A percentile compares a stretch with the other conserved stretches of the same genome.
Evolutionary conservation across 2,329 filamentous ascomycete species (phyloP).

Genomic region (Juglanconis sp.): DNA sequence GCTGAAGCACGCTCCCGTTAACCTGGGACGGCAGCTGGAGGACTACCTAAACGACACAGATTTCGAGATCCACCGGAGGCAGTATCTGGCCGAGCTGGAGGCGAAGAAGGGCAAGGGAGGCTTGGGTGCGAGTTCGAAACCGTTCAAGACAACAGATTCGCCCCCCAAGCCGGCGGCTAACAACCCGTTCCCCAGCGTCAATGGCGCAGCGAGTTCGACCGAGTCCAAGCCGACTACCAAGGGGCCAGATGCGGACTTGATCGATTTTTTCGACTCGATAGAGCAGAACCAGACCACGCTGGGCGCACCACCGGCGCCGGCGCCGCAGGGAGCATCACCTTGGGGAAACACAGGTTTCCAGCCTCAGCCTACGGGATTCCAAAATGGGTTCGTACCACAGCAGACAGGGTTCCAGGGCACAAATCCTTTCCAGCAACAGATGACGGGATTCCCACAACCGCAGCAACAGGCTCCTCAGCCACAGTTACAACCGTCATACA

Average conservation of each 20-base stretch:
- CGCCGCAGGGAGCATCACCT: constrained; percentile 23
- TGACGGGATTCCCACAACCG: constrained; percentile 29
- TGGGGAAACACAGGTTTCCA: constrained; percentile 29
- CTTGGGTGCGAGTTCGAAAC: constrained; percentile 29
- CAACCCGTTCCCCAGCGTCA: constrained; percentile 40
- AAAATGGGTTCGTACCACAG: constrained; percentile 39
- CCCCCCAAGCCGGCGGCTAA: constrained; percentile 32
- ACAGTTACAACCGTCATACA: constrained; percentile 44
- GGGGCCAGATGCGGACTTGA: constrained; percentile 72
- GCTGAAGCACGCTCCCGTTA: constrained; percentile 93
- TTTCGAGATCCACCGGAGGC: constrained; percentile 87
- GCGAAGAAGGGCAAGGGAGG: constrained; percentile 53
- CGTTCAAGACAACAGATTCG: constrained; percentile 32
- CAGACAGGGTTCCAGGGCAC: constrained; percentile 38
- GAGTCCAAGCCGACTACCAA: constrained; percentile 41
- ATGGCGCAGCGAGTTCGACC: constrained; percentile 26
- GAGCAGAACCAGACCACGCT: constrained; percentile 81
- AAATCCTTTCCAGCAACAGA: constrained; percentile 42
- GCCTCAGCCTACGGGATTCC: constrained; percentile 36
- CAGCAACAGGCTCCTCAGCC: constrained; percentile 34
- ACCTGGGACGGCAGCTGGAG: constrained; percentile 82
- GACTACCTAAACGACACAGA: constrained; percentile 94
- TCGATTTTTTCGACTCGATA: constrained; percentile 89
- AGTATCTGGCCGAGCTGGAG: constrained; percentile 86
- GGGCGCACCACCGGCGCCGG: constrained; percentile 42